Evolutionary conservation across 257 asterid genomes (phyloP).

Genomic region (Haberlea rhodopensis): DNA sequence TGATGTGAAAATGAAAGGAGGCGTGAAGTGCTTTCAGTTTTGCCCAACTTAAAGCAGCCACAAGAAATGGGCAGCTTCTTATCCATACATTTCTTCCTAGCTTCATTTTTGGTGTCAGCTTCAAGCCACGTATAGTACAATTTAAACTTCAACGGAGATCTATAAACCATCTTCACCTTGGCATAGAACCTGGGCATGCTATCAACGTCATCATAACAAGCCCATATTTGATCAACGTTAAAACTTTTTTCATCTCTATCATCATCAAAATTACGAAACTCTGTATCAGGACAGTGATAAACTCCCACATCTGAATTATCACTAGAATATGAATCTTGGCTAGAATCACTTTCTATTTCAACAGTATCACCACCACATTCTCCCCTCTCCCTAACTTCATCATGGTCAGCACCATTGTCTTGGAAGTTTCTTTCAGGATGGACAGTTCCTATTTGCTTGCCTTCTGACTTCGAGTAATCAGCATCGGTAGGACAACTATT

Average conservation of each 20-base stretch:
- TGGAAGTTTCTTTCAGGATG: constrained; percentile 28
- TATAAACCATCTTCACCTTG: constrained; percentile 45
- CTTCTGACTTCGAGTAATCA: constrained; percentile 25
- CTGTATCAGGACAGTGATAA: constrained; percentile 52
- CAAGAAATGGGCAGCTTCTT: constrained; percentile 60
- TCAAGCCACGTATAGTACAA: constrained; percentile 64
- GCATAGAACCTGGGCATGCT: constrained; percentile 86
- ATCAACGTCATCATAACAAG: constrained; percentile 61
- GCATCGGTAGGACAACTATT: constrained; percentile 23
- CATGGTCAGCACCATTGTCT: constrained; percentile 22
- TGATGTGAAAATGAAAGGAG: constrained; percentile 51
- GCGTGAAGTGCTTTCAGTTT: constrained; percentile 19
- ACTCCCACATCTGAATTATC: constrained; percentile 17
- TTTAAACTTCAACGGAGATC: constrained; percentile 40
- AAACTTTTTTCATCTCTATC: constrained; percentile 40
- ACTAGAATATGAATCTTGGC: constrained; percentile 26
- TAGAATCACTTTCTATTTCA: constrained; percentile 47
- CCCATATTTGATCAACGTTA: constrained; percentile 66
- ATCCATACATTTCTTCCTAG: constrained; percentile 34
- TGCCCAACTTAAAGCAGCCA: constrained; percentile 54
- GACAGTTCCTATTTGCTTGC: too few species aligned
- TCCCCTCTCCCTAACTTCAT: constrained; percentile 21
- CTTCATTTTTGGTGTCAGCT: constrained; percentile 44
- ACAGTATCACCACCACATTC: constrained; percentile 24
- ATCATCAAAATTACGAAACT: constrained; percentile 69